Evolutionary conservation across 768 basidiomycete genomes (phyloP).

Genomic region (Phylloporus rhodoxanthus): DNA sequence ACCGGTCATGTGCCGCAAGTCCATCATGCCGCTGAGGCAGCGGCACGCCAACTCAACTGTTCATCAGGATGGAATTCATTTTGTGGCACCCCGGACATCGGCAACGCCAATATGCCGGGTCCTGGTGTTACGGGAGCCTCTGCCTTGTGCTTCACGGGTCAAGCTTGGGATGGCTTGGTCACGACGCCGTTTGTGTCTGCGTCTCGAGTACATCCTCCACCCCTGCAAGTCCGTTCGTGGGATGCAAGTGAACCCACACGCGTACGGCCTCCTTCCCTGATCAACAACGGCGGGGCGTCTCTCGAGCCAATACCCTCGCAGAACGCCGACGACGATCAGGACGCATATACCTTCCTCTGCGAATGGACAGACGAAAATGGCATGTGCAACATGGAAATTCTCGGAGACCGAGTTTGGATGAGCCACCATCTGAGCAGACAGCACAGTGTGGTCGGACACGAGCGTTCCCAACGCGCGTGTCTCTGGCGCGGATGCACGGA

Average conservation of each 20-base stretch:
- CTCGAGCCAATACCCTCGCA: neutral
- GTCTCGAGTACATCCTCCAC: neutral
- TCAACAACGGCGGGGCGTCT: neutral
- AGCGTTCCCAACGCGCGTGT: conserved; percentile 12
- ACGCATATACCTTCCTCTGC: conserved; percentile 6
- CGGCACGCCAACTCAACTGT: neutral
- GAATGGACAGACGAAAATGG: conserved; percentile 21
- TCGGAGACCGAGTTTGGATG: conserved; percentile 19
- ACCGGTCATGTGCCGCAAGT: neutral
- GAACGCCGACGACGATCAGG: conserved; percentile 7
- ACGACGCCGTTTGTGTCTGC: neutral
- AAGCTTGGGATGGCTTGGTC: conserved; percentile 8
- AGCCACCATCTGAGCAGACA: conserved; percentile 18
- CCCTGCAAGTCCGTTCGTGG: neutral
- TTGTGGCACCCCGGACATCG: neutral
- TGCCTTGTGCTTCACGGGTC: neutral
- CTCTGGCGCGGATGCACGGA: conserved; percentile 21
- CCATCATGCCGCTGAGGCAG: neutral
- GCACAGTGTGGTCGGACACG: conserved; percentile 19
- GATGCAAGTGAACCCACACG: neutral
- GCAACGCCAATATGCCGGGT: neutral
- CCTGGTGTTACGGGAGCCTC: neutral
- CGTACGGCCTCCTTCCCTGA: neutral
- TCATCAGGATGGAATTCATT: neutral
- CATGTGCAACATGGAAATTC: conserved; percentile 17